Evolutionary conservation across 2,329 filamentous ascomycete genomes (phyloP), one percentile per base, ranked within the genome.

Genomic region (Dothistroma septosporum): DNA sequence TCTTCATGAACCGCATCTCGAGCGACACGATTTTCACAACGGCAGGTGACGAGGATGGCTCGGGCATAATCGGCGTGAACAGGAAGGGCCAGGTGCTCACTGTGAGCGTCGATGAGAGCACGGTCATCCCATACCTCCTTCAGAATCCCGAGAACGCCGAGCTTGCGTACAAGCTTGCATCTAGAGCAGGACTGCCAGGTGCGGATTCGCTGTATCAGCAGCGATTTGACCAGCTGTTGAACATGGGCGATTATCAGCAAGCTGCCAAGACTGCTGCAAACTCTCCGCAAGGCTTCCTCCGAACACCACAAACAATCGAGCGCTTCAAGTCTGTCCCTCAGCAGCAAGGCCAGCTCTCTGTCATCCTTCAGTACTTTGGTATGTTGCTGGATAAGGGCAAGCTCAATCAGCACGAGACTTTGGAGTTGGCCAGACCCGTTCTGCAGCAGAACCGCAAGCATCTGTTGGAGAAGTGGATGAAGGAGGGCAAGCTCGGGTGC

Each of bases 1-100:
- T 99, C 74, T 99, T 97, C 85, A 95, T 99, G 92, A 99, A 99
- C 83, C 89, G 95, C 70, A 99, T 99, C 72, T 99, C 94, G 35
- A 96, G 92, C 81, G 94, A 99, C 75, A 99, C 94, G 28, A 97
- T 99, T 75, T 99, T 99, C 80, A 95, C 93, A 28, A 97, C 92
- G 21, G 89, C 91, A 52, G 80, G 87, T 37, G 94, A 99, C 75
- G 84, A 85, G 58, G 87, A 92, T 22, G 95, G 91, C 19, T 86
- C 88, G 50, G 95, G 95, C 70, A 89, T 99, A 64, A 85, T 99
- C 57, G 92, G 91, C 69, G 93, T 99, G 75, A 99, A 99, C 80
- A 88, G 95, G 72, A 96, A 96, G 81, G 95, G 94, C 65, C 94
- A 99, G 78, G 92, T 97, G 52, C 84, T 99, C 64, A 91, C 92